A percentile compares a stretch with the other conserved stretches of the same genome.
Conservation (phyloP, 345 rosid species). For the Laguncularia racemosa region DNA sequence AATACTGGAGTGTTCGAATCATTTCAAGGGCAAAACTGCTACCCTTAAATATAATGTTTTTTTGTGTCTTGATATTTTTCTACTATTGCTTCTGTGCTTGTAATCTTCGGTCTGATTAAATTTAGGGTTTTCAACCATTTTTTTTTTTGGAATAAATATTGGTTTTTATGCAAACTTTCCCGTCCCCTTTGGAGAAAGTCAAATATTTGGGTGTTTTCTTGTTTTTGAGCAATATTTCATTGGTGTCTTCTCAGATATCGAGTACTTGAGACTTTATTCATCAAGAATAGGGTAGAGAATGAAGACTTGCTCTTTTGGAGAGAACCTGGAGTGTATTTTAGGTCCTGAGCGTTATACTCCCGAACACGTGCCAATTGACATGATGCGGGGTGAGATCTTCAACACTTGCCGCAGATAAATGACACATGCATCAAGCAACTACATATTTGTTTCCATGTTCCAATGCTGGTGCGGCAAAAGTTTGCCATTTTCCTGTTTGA, state of each 20-base stretch:
- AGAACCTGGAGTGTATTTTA: slow-evolving; percentile 71
- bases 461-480: not conserved
- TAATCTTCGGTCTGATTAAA: too few species aligned
- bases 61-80: too few species aligned
- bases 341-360: slow-evolving; percentile 91
- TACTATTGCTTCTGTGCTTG: too few species aligned
- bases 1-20: too few species aligned
- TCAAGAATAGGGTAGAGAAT: slow-evolving; percentile 73
- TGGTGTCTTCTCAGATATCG: slow-evolving; percentile 35
- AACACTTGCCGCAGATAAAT: slow-evolving; percentile 39
- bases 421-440: not conserved
- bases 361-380: slow-evolving; percentile 80
- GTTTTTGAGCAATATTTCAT: not conserved
- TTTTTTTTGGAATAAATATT: too few species aligned
- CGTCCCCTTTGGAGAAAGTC: not conserved
- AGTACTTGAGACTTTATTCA: slow-evolving; percentile 69
- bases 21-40: too few species aligned
- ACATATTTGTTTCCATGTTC: not conserved
- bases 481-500: too few species aligned
- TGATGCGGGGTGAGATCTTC: slow-evolving; percentile 87
- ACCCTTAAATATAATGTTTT: too few species aligned
- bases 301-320: slow-evolving; percentile 69
- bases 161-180: not conserved
- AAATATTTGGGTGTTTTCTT: not conserved
- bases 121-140: too few species aligned